phyloP scores from a whole-genome alignment of 768 basidiomycete species.

The Tephrocybe rancida region DNA sequence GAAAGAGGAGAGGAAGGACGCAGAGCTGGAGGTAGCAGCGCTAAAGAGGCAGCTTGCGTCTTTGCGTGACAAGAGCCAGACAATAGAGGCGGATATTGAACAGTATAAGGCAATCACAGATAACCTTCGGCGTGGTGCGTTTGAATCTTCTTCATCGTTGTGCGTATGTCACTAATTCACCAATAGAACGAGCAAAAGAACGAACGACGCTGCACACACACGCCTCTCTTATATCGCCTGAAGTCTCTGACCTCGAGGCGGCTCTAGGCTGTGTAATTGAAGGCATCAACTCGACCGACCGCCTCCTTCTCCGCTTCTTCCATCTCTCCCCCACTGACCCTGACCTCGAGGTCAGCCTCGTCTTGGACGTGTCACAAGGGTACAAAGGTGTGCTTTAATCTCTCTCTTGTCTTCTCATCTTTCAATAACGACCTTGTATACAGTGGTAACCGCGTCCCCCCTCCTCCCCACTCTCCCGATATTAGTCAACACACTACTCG shows the following conservation, averaged over 20 bases:
- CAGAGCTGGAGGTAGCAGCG: constrained; percentile 59
- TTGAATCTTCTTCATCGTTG: background rate
- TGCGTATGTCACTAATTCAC: background rate
- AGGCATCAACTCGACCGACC: constrained; percentile 73
- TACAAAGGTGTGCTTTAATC: constrained; percentile 65
- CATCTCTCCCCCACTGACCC: constrained; percentile 60
- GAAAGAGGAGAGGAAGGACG: constrained; percentile 72
- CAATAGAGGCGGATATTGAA: constrained; percentile 71
- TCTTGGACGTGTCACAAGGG: constrained; percentile 64
- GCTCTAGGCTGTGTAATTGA: constrained; percentile 70
- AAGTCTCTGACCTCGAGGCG: constrained; percentile 59
- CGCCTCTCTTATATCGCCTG: constrained; percentile 52
- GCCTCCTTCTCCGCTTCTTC: constrained; percentile 74
- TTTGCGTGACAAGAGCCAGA: constrained; percentile 57
- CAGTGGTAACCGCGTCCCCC: constrained; percentile 84
- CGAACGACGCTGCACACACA: constrained; percentile 53
- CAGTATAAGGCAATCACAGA: constrained; percentile 65
- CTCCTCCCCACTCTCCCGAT: constrained; percentile 66
- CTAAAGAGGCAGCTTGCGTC: constrained; percentile 69
- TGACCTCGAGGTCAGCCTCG: constrained; percentile 68
- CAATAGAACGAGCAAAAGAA: constrained; percentile 70
- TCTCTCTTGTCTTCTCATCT: background rate
- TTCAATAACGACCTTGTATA: constrained; percentile 3
- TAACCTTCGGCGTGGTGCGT: constrained; percentile 67
- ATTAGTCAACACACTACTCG: constrained; percentile 71